phyloP scores from a whole-genome alignment of 768 basidiomycete species.

The Lactarius pseudohatsudake region DNA sequence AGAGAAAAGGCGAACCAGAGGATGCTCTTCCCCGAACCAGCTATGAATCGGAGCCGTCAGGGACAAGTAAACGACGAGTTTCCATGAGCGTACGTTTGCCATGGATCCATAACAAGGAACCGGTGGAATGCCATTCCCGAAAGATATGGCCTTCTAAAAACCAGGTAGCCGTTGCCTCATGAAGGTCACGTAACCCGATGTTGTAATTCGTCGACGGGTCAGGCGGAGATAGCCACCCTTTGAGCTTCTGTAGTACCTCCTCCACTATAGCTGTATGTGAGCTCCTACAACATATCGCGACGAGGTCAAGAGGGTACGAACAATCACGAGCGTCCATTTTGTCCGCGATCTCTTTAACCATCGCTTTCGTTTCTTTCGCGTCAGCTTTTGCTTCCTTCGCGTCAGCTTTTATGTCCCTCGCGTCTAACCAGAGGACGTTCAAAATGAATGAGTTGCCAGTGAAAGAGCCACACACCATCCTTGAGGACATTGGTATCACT shows the following conservation, averaged over 20 bases:
- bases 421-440: not conserved
- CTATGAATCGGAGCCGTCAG: not conserved
- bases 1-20: not conserved
- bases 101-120: not conserved
- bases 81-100: not conserved
- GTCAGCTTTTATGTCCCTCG: too few species aligned
- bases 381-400: too few species aligned
- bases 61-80: not conserved
- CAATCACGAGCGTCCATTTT: not conserved
- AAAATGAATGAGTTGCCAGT: not conserved
- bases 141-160: not conserved
- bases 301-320: not conserved
- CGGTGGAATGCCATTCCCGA: not conserved
- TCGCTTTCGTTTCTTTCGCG: too few species aligned
- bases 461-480: not conserved
- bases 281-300: not conserved
- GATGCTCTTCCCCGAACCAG: not conserved
- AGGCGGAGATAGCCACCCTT: not conserved
- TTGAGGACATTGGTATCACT: not conserved
- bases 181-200: not conserved
- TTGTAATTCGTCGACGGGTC: not conserved
- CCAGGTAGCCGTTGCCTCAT: not conserved
- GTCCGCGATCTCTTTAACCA: not conserved
- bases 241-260: not conserved
- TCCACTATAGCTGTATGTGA: not conserved